Base-by-base conservation (phyloP, 2,329 filamentous ascomycete genomes). In the Aspergillus versicolor region DNA sequence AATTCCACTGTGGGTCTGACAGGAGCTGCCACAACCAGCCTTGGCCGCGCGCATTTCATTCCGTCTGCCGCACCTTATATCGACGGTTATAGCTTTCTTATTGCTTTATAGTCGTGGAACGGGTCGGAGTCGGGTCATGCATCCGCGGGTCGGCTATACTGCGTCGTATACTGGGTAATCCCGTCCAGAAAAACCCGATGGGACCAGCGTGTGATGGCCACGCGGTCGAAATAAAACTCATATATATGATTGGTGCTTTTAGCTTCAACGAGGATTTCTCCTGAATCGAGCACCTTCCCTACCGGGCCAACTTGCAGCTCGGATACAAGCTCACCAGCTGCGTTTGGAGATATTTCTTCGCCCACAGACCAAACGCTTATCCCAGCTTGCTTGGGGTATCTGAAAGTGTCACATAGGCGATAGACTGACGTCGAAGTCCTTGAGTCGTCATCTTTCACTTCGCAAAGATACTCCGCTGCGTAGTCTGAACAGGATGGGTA, bases 401-500 rank as follows among this genome's bases (percentile, higher is more conserved):
- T 4, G 62, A n/a, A 48, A 9, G 49, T 43, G 34, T 57, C 42
- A 58, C 46, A 4, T 49, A 67, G 54, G 53, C 61, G 54, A 62
- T 64, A 57, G 37, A 64, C 24, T 2, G 38, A 8, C 24, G 24
- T 32, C 48, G n/a, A 27, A 1, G 38, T 21, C 3, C 9, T 13
- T 24, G 46, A n/a, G 8, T 27, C 17, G 13, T n/a, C 17, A n/a
- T 40, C 15, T 32, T n/a, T 21, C 37, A 72, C 69, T 6, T 67
- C 59, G 47, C 64, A 72, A 4, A 74, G 67, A 53, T 70, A 75
- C n/a, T 73, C 70, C 5, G 68, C 70, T 9, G 75, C 67, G 58
- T 72, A 78, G 0, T 17, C 48, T 0, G 61, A 24, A 21, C 64
- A 63, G 0, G 88, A 90, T 5, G 84, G 82, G 1, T 77, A 71